Evolutionary conservation across 1,284 basidiomycete species (phyloP).

Genomic region (Blastosporella zonata): DNA sequence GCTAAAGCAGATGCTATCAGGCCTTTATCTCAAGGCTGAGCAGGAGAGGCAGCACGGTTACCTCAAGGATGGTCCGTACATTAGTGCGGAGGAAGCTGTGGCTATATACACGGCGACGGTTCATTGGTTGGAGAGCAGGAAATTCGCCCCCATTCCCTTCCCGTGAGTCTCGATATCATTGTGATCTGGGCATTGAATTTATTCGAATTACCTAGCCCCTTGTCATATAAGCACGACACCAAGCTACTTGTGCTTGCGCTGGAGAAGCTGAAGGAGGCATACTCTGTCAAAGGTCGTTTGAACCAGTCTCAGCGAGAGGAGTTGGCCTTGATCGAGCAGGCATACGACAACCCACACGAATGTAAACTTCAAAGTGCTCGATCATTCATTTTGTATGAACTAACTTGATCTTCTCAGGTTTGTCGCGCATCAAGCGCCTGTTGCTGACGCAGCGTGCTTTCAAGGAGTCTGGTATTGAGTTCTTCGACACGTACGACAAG

Average conservation of each 20-base stretch:
- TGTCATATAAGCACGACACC: slow-evolving; percentile 98
- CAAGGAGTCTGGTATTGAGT: slow-evolving; percentile 96
- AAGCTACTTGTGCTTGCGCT: slow-evolving; percentile 92
- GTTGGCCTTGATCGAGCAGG: slow-evolving; percentile 93
- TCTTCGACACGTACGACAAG: slow-evolving; percentile 95
- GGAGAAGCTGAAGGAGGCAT: slow-evolving; percentile 96
- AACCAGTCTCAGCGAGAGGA: slow-evolving; percentile 98
- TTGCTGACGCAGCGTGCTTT: slow-evolving; percentile 94
- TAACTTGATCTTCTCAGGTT: slow-evolving; percentile 37
- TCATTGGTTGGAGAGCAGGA: slow-evolving; percentile 95
- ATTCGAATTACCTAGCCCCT: slow-evolving; percentile 48
- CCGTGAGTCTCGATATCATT: slow-evolving; percentile 50
- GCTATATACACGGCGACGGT: slow-evolving; percentile 97
- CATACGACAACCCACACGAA: slow-evolving; percentile 93
- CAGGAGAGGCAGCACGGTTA: slow-evolving; percentile 97
- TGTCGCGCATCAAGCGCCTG: slow-evolving; percentile 95
- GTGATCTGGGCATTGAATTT: neutral
- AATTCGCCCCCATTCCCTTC: slow-evolving; percentile 97
- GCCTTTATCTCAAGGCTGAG: slow-evolving; percentile 94
- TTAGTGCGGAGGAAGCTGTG: slow-evolving; percentile 95
- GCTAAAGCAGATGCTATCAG: slow-evolving; percentile 29
- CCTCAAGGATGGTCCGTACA: slow-evolving; percentile 96
- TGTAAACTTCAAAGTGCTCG: slow-evolving; percentile 42
- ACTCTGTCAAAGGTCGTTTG: slow-evolving; percentile 93
- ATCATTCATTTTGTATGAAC: slow-evolving; percentile 10